A percentile compares a stretch with the other conserved stretches of the same genome.
Evolutionary conservation across 2,329 filamentous ascomycete genomes (phyloP).

Genomic region (Eutypella sp.): DNA sequence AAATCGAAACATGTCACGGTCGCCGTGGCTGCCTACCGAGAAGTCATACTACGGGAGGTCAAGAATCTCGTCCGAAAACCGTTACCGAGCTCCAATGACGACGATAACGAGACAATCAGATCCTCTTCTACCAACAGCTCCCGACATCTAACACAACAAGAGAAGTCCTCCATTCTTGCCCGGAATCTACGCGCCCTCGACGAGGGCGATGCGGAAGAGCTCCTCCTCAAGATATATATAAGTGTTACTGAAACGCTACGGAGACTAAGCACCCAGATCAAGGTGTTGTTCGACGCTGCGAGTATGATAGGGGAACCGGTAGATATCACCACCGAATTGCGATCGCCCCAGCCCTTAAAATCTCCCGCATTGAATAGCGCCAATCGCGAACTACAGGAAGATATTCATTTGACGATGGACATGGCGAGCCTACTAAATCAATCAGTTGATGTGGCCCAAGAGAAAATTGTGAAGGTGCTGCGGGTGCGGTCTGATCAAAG

Average conservation of each 20-base stretch:
- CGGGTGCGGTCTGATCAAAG: conserved; percentile 74
- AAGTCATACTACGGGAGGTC: conserved; percentile 79
- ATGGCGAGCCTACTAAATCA: conserved; percentile 73
- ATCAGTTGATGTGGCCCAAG: conserved; percentile 75
- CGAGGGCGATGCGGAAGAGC: conserved; percentile 74
- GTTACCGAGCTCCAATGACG: conserved; percentile 87
- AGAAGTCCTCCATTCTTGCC: conserved; percentile 84
- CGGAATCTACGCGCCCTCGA: conserved; percentile 83
- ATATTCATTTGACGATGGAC: conserved; percentile 71
- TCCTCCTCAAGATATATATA: conserved; percentile 79
- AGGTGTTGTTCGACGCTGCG: conserved; percentile 89
- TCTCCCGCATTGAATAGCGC: conserved; percentile 50
- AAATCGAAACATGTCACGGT: conserved; percentile 73
- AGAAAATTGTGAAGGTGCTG: conserved; percentile 69
- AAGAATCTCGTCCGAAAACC: conserved; percentile 78
- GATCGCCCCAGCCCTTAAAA: conserved; percentile 40
- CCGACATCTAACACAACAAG: conserved; percentile 68
- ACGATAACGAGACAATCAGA: conserved; percentile 86
- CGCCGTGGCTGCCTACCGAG: conserved; percentile 80
- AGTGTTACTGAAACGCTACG: conserved; percentile 82
- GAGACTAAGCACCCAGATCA: conserved; percentile 83
- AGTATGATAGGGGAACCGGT: conserved; percentile 57
- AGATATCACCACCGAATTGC: conserved; percentile 31
- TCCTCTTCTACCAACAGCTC: conserved; percentile 73
- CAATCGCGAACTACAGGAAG: conserved; percentile 55